Conservation (phyloP, 2,329 filamentous ascomycete genomes). For the Cryphonectria nitschkei region DNA sequence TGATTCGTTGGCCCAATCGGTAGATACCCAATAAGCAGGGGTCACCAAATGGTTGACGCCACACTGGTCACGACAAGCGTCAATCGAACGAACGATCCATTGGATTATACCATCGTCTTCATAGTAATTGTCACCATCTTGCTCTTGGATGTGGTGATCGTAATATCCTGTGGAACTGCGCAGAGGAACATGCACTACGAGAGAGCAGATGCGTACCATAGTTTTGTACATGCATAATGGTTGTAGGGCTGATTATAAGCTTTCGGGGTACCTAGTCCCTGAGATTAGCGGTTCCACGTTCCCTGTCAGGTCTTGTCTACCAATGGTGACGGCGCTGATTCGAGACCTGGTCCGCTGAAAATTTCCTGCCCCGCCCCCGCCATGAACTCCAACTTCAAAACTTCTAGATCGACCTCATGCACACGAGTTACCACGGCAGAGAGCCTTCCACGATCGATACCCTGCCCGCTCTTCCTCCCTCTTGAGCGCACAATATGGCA, state of each 20-base stretch:
- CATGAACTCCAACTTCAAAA: neutral
- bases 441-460: neutral
- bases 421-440: neutral
- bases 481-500: constrained; percentile 43
- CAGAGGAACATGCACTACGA: neutral
- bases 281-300: constrained; percentile 16
- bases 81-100: neutral
- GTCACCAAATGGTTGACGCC: neutral
- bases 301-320: constrained; percentile 3
- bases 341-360: constrained; percentile 5
- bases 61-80: neutral
- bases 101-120: neutral
- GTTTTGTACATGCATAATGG: neutral
- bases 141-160: neutral
- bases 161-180: neutral
- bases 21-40: neutral
- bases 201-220: neutral
- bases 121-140: neutral
- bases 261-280: constrained; percentile 23
- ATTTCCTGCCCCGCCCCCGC: constrained; percentile 27
- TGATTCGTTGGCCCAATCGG: constrained; percentile 18
- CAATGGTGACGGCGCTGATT: constrained; percentile 17
- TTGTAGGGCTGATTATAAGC: constrained; percentile 22
- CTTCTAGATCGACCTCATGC: neutral
- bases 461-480: too few species aligned